Evolutionary conservation across 169 alveolate species (phyloP).

Genomic region (Cyclospora cayetanensis): DNA sequence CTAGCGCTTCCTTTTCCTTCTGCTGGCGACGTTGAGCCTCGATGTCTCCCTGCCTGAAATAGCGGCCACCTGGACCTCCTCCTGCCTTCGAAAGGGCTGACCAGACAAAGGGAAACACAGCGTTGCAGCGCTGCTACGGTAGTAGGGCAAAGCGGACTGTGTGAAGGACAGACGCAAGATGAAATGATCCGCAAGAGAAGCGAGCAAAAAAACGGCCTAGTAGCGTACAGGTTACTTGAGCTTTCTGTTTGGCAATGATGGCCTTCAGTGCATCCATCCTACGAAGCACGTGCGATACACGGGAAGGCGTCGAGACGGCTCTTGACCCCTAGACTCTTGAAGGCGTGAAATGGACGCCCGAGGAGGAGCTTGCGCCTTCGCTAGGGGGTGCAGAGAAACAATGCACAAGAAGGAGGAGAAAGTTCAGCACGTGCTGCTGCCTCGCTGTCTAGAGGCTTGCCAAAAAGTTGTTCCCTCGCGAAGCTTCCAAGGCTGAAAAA

Average conservation of each 20-base stretch:
- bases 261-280: slow-evolving; percentile 8
- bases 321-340: neutral
- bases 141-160: too few species aligned
- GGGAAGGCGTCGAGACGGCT: neutral
- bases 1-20: neutral
- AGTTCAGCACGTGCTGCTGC: neutral
- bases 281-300: neutral
- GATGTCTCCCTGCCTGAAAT: neutral
- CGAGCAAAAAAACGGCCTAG: neutral
- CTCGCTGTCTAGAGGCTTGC: neutral
- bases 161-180: too few species aligned
- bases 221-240: neutral
- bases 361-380: neutral
- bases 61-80: neutral
- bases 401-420: neutral
- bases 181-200: too few species aligned
- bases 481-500: too few species aligned
- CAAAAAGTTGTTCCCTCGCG: too few species aligned
- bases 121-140: too few species aligned
- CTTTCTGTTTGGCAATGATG: slow-evolving; percentile 15
- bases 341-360: neutral
- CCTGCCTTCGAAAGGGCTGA: neutral
- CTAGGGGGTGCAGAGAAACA: neutral
- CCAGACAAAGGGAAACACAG: too few species aligned
- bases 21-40: neutral